Evolutionary conservation across 2,329 filamentous ascomycete species (phyloP).

Genomic region (Pestalotiopsis sp.): DNA sequence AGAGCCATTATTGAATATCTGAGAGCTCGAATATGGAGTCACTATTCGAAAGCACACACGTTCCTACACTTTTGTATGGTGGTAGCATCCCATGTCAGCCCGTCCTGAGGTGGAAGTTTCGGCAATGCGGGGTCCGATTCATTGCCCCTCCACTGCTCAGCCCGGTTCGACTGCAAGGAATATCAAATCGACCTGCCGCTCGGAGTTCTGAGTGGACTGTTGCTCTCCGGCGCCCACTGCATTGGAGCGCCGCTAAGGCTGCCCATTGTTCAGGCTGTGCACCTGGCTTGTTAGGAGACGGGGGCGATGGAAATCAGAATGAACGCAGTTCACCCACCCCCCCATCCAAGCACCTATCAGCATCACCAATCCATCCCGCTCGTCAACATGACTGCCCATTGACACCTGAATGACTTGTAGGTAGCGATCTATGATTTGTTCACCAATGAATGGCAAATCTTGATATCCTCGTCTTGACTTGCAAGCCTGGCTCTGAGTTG

Average conservation of each 20-base stretch:
- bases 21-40: not conserved
- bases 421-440: too few species aligned
- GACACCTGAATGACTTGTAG: not conserved
- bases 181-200: not conserved
- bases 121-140: constrained; percentile 1
- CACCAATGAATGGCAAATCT: too few species aligned
- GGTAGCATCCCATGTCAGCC: not conserved
- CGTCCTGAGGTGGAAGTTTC: not conserved
- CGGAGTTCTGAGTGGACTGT: not conserved
- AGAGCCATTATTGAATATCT: not conserved
- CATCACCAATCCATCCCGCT: not conserved
- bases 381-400: not conserved
- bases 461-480: too few species aligned
- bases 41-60: not conserved
- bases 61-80: not conserved
- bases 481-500: too few species aligned
- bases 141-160: constrained; percentile 6
- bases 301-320: not conserved
- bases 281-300: not conserved
- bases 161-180: not conserved
- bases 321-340: not conserved
- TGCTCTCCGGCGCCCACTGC: not conserved
- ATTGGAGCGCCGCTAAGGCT: not conserved
- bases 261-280: not conserved
- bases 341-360: not conserved